Percentiles rank a stretch among this genome's conserved stretches.
Conservation (phyloP, 208 protist genomes). For the Hexamita inflata region DNA sequence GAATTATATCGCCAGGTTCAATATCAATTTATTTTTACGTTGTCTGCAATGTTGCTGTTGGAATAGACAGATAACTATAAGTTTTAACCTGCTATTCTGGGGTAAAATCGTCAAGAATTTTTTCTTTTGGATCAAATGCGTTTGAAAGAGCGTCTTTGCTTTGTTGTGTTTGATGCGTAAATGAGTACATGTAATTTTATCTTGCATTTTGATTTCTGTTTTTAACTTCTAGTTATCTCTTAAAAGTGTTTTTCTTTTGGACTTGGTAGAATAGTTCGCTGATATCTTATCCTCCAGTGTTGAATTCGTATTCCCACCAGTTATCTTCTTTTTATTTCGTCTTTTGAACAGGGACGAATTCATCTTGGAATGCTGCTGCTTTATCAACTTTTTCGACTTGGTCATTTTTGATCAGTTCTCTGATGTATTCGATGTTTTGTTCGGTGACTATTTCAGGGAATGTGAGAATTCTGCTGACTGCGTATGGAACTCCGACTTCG, state of each 20-base stretch:
- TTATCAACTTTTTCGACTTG: not conserved
- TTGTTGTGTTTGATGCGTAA: too few relatives aligned
- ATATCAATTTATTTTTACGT: too few relatives aligned
- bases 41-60: too few relatives aligned
- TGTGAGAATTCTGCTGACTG: constrained; percentile 82
- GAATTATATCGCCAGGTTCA: constrained; percentile 89
- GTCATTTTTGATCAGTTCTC: constrained; percentile 39
- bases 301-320: constrained; percentile 37
- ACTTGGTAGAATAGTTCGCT: constrained; percentile 37
- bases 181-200: too few relatives aligned
- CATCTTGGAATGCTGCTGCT: not conserved
- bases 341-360: not conserved
- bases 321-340: constrained; percentile 47
- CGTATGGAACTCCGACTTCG: constrained; percentile 83
- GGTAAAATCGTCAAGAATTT: too few relatives aligned
- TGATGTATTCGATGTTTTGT: constrained; percentile 72
- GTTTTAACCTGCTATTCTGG: too few relatives aligned
- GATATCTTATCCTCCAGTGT: constrained; percentile 46
- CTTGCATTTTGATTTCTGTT: too few relatives aligned
- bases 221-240: constrained; percentile 27
- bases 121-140: too few relatives aligned
- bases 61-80: too few relatives aligned
- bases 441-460: constrained; percentile 77
- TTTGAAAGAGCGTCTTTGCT: too few relatives aligned
- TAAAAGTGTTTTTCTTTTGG: not conserved